Base-by-base conservation (phyloP, 1,139 yeast genomes). In the Meyerozyma smithsonii region DNA sequence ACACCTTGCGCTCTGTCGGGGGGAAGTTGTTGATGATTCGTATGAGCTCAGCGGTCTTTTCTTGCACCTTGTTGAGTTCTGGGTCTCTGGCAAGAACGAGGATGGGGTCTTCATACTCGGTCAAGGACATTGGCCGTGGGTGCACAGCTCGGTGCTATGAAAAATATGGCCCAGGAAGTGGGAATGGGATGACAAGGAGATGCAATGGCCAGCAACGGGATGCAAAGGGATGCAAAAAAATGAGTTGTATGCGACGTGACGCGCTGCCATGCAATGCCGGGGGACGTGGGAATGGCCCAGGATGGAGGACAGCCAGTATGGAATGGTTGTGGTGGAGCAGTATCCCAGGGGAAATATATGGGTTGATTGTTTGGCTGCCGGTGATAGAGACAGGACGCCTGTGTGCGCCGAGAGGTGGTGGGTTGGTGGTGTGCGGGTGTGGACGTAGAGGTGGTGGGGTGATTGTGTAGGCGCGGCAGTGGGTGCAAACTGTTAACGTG, bases 71-170 rank as follows among this genome's bases (percentile, higher is more conserved):
- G 47, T 72, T 74, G 33, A 77, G 59, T 39, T 72, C 59, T 2
- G 80, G 77, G 51, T 76, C 80, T 45, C 69, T 68, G 11, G 76
- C 66, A 28, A 77, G 56, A 20, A 58, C 51, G 40, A 77, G 58
- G 33, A 77, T 62, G 5, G 80, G 79, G 54, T 77, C 83, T 19
- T 61, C 59, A 47, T 66, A 76, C 20, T 30, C 34, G 4, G 34
- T 30, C 20, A 30, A 18, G 21, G 34, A 30, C 34, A 30, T 30
- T 30, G 34, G 34, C 12, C n/a, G 25, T 4, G n/a, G n/a, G n/a
- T n/a, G n/a, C n/a, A n/a, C n/a, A n/a, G n/a, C n/a, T n/a, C n/a
- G n/a, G n/a, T n/a, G n/a, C n/a, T n/a, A n/a, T n/a, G n/a, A n/a
- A n/a, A n/a, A n/a, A n/a, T n/a, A n/a, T n/a, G n/a, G n/a, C n/a